phyloP scores from a whole-genome alignment of 345 rosid genomes.

The Zanthoxylum bungeanum region DNA sequence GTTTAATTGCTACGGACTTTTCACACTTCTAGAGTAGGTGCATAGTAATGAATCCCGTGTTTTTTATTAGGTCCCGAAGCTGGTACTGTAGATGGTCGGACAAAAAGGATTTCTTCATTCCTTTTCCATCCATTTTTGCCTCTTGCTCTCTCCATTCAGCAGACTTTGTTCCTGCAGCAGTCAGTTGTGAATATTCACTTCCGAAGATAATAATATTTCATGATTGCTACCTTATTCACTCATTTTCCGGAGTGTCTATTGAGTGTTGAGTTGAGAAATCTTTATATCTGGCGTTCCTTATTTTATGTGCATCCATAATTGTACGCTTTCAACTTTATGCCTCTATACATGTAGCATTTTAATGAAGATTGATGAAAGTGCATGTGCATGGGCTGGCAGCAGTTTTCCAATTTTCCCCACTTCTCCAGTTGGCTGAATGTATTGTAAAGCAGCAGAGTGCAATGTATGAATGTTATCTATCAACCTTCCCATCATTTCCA shows the following conservation, averaged over 20 bases:
- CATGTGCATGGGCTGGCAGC: not conserved
- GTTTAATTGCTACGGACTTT: not conserved
- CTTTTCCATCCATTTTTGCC: slow-evolving; percentile 93
- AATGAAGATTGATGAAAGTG: not conserved
- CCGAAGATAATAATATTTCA: slow-evolving; percentile 44
- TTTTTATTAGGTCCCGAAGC: slow-evolving; percentile 78
- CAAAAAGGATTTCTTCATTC: slow-evolving; percentile 72
- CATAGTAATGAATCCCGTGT: slow-evolving; percentile 1
- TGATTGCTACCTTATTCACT: not conserved
- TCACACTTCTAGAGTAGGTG: not conserved
- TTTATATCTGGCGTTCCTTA: not conserved
- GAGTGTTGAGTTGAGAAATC: not conserved
- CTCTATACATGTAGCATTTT: not conserved
- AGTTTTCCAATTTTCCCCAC: not conserved
- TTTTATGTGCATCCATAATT: not conserved
- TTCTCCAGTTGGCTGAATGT: not conserved
- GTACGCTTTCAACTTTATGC: not conserved
- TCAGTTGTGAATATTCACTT: slow-evolving; percentile 85
- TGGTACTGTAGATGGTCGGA: slow-evolving; percentile 59
- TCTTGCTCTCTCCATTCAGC: slow-evolving; percentile 84
- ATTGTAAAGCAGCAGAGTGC: not conserved
- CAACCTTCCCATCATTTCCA: not conserved
- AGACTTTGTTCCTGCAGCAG: slow-evolving; percentile 64
- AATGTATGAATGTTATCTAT: not conserved
- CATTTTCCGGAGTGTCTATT: not conserved